Conservation (phyloP, 441 rosid genomes). For the Cnidoscolus chayamansa region DNA sequence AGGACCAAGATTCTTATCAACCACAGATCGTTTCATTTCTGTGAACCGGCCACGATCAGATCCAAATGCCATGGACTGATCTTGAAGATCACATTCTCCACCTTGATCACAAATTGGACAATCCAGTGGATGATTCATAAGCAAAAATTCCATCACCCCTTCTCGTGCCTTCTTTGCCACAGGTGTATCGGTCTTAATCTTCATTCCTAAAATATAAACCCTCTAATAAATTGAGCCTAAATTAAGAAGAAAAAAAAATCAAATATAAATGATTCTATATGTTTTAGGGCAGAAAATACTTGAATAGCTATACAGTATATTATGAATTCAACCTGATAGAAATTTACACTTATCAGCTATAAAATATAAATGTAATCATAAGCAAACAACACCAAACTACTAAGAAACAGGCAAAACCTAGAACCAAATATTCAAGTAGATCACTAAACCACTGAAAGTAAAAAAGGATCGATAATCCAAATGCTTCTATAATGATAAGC, state of each 20-base stretch:
- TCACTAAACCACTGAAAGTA: background rate
- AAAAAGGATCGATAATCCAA: background rate
- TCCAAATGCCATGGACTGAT: constrained; percentile 99
- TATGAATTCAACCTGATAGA: too few relatives aligned
- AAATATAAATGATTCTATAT: background rate
- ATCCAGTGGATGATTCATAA: constrained; percentile 96
- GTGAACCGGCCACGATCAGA: constrained; percentile 96
- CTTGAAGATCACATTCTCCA: constrained; percentile 98
- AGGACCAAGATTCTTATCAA: constrained; percentile 96
- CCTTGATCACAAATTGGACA: constrained; percentile 99
- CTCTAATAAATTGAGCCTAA: constrained; percentile 10
- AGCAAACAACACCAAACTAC: background rate
- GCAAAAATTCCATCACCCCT: constrained; percentile 93
- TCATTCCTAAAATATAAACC: constrained; percentile 59
- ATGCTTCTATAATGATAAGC: background rate
- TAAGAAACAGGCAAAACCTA: too few relatives aligned
- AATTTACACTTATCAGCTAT: too few relatives aligned
- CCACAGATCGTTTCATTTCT: constrained; percentile 92
- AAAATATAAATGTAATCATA: background rate
- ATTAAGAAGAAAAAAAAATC: background rate
- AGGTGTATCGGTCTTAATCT: constrained; percentile 93
- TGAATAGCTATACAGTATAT: background rate
- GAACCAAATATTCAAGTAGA: background rate
- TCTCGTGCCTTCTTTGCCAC: constrained; percentile 95
- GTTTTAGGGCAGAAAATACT: background rate